Evolutionary conservation across 2,329 filamentous ascomycete genomes (phyloP), one percentile per base, ranked within the genome.

Genomic region (Fusarium mexicanum): DNA sequence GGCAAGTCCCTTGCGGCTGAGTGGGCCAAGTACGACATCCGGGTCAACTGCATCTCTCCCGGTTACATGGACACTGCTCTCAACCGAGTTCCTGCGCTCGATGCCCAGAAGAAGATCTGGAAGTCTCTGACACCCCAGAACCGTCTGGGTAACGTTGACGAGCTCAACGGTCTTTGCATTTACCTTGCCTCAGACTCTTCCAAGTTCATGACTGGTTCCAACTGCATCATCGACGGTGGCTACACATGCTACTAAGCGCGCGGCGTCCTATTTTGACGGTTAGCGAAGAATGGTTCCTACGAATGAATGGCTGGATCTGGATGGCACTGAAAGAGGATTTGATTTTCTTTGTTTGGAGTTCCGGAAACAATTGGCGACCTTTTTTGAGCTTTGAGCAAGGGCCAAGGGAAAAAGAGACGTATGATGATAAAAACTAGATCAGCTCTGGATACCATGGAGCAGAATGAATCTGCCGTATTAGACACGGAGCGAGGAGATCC

Each of bases 21-120:
- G 85, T 96, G 94, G 93, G 92, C 93, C 79, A 92, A 93, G 84
- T 88, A 94, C 83, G 87, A 88, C 77, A 94, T 96, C 80, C 91
- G 93, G 43, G 93, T 95, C 79, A 96, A 96, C 88, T 92, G 90
- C 83, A 94, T 96, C 84, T 94, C 91, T 12, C 93, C 94, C 26
- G 93, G 93, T 37, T 96, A 96, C 86, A 95, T 96, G 91, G 93
- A 95, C 86, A 96, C 93, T 10, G 92, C 91, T 10, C 87, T 94
- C 72, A 95, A 94, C 89, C 91, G 91, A 69, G 92, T 94, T 13
- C 92, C 92, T 29, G 91, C 91, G 44, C 90, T 95, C 26, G 92
- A 95, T 73, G 92, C 91, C 54, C 92, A 94, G 87, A 94, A 94
- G 90, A 92, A 91, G 84, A 93, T 94, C 83, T 95, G 93, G 93